phyloP scores from a whole-genome alignment of 148 eudicot species.

The Camellia japonica region DNA sequence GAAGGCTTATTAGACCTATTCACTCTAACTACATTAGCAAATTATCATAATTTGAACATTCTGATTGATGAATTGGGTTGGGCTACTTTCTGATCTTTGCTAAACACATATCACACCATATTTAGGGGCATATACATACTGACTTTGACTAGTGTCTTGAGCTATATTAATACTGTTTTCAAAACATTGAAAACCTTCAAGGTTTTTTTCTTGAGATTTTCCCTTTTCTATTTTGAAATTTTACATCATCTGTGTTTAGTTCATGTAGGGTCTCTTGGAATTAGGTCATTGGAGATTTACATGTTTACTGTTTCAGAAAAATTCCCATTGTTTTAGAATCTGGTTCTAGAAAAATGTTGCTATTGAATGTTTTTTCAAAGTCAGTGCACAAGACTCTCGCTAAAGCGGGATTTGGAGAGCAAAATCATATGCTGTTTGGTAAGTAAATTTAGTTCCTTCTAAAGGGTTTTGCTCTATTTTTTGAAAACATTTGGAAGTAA shows the following conservation, averaged over 20 bases:
- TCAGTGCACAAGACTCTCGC: too few relatives aligned
- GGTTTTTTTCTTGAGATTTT: neutral
- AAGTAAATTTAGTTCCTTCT: conserved; percentile 7
- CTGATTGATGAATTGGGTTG: neutral
- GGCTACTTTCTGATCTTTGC: neutral
- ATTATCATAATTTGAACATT: neutral
- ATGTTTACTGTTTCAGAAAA: neutral
- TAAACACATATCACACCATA: neutral
- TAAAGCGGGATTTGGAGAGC: neutral
- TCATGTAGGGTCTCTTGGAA: too few relatives aligned
- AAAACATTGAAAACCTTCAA: neutral
- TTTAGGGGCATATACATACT: neutral
- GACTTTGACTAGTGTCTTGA: neutral
- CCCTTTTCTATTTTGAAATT: neutral
- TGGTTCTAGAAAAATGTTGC: neutral
- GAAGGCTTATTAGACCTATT: neutral
- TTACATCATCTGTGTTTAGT: neutral
- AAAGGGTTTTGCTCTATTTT: neutral
- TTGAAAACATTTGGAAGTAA: neutral
- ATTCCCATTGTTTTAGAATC: neutral
- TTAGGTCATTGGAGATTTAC: neutral
- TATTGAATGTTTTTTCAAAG: neutral
- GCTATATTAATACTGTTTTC: neutral
- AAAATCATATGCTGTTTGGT: too few relatives aligned
- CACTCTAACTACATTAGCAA: too few relatives aligned